A percentile compares a stretch with the other conserved stretches of the same genome.
Conservation (phyloP, 257 asterid genomes). For the Thymus quinquecostatus region DNA sequence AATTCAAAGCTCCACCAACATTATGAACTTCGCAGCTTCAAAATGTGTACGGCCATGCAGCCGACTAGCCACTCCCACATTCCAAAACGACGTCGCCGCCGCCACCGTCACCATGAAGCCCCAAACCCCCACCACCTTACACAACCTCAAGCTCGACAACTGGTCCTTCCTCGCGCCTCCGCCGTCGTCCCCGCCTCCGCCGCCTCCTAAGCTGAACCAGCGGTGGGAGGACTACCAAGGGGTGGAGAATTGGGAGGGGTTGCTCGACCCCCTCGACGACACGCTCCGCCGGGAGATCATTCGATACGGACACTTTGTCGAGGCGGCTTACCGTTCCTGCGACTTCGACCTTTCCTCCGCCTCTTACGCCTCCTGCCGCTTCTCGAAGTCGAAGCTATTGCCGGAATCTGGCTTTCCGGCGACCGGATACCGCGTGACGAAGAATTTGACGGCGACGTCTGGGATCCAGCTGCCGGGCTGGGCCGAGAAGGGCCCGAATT, state of each 20-base stretch:
- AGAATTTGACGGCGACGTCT: slow-evolving; percentile 61
- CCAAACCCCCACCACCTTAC: slow-evolving; percentile 24
- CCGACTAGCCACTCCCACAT: slow-evolving; percentile 7
- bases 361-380: slow-evolving; percentile 53
- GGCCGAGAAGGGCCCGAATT: slow-evolving; percentile 54
- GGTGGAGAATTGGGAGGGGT: slow-evolving; percentile 67
- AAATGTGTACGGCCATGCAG: slow-evolving; percentile 51
- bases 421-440: slow-evolving; percentile 69
- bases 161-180: slow-evolving; percentile 12
- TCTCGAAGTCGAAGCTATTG: slow-evolving; percentile 50
- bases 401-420: slow-evolving; percentile 38
- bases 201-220: slow-evolving; percentile 26
- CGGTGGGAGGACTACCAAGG: slow-evolving; percentile 87
- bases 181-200: not conserved
- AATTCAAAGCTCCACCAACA: too few species aligned
- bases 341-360: slow-evolving; percentile 63
- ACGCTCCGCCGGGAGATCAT: slow-evolving; percentile 70
- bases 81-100: slow-evolving; percentile 12
- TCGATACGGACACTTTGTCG: slow-evolving; percentile 71
- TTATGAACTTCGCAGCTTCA: slow-evolving; percentile 48
- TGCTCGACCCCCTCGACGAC: slow-evolving; percentile 82
- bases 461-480: slow-evolving; percentile 68
- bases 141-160: not conserved
- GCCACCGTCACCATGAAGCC: slow-evolving; percentile 23
- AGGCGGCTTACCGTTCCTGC: slow-evolving; percentile 69